A percentile compares a stretch with the other conserved stretches of the same genome.
These are phyloP conservation scores for Platanthera zijinensis DNA, from an alignment of 106 monocot species.

Conservation along the genomic window DNA sequence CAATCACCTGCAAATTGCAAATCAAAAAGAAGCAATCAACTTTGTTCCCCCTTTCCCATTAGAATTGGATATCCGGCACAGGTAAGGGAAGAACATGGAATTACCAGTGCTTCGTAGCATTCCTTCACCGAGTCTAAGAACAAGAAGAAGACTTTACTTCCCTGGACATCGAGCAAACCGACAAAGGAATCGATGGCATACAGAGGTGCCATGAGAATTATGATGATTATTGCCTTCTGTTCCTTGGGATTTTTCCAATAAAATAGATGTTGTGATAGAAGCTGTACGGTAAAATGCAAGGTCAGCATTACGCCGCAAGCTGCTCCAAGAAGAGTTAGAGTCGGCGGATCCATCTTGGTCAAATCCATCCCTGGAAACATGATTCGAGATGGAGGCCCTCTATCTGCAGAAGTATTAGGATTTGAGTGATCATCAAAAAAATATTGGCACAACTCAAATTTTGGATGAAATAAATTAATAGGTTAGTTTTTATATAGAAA, in stretches of 20 bases:
- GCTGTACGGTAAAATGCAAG: conserved; percentile 60
- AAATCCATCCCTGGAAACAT: conserved; percentile 41
- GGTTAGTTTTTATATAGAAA: no score
- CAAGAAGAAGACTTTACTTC: conserved; percentile 73
- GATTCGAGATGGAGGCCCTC: no score
- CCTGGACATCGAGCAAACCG: conserved; percentile 62
- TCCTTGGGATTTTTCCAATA: conserved; percentile 93
- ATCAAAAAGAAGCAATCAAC: conserved; percentile 26
- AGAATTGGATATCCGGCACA: neutral
- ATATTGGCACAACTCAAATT: no score
- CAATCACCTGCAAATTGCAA: conserved; percentile 65
- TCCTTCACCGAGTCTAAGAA: conserved; percentile 78
- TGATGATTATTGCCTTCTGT: conserved; percentile 79
- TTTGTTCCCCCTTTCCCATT: neutral
- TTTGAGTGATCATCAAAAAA: no score
- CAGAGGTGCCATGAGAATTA: conserved; percentile 76
- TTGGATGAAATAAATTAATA: no score
- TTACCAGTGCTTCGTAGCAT: conserved; percentile 88
- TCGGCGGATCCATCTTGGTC: conserved; percentile 44
- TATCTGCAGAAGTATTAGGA: no score
- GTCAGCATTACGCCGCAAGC: conserved; percentile 70
- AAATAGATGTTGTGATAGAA: conserved; percentile 65
- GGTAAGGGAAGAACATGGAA: conserved; percentile 4
- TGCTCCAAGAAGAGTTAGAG: conserved; percentile 54
- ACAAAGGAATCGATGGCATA: conserved; percentile 79